A percentile compares a stretch with the other conserved stretches of the same genome.
Evolutionary conservation across 2,329 filamentous ascomycete genomes (phyloP).

Genomic region (Fusarium pseudonygamai): DNA sequence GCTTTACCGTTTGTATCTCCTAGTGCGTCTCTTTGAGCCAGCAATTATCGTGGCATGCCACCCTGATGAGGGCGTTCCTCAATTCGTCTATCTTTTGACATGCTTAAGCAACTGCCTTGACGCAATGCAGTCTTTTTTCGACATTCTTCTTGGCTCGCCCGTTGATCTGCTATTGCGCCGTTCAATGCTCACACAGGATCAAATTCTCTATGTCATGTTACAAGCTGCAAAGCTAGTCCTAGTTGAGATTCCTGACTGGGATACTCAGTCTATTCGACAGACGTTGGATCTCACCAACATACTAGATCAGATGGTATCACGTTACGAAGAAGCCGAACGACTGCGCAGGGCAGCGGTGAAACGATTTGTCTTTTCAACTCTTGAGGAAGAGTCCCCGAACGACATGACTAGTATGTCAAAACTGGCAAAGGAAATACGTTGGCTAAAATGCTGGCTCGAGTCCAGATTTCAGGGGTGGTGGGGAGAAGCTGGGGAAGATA

Average conservation of each 20-base stretch:
- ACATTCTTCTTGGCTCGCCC: constrained; percentile 44
- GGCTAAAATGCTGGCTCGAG: constrained; percentile 48
- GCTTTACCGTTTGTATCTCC: constrained; percentile 48
- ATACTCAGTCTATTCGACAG: constrained; percentile 29
- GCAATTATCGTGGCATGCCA: constrained; percentile 47
- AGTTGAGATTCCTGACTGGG: constrained; percentile 39
- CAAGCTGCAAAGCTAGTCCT: constrained; percentile 37
- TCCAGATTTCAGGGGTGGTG: constrained; percentile 29
- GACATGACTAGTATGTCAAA: constrained; percentile 33
- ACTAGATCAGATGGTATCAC: constrained; percentile 22
- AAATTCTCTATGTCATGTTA: constrained; percentile 36
- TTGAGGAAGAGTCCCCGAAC: constrained; percentile 16
- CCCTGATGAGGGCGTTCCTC: constrained; percentile 39
- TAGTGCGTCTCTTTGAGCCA: constrained; percentile 52
- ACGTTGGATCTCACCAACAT: constrained; percentile 24
- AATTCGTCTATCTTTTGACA: constrained; percentile 43
- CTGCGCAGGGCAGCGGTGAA: constrained; percentile 3
- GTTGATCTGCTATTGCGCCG: constrained; percentile 32
- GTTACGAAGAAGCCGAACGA: constrained; percentile 16
- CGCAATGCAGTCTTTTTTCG: constrained; percentile 48
- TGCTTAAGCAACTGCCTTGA: constrained; percentile 50
- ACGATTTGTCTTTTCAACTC: constrained; percentile 9
- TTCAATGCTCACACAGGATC: constrained; percentile 37
- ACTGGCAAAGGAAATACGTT: constrained; percentile 38
- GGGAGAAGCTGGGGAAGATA: background rate